These are phyloP conservation scores for Terana coerulea DNA, from an alignment of 768 basidiomycete species.

Conservation along the genomic window DNA sequence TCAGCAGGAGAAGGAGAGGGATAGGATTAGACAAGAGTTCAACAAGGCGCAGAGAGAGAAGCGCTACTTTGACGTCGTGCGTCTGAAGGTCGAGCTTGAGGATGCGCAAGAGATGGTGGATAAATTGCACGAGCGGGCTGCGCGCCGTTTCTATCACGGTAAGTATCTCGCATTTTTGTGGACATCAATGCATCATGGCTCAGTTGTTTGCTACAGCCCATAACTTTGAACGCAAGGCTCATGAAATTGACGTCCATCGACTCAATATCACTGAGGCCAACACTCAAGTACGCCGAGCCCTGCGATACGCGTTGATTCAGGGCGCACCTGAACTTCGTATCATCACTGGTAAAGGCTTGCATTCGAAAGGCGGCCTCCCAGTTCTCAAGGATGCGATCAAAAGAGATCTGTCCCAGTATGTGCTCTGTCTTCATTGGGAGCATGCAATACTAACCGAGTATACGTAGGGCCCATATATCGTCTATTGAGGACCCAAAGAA, in stretches of 20 bases:
- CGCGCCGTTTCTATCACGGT: constrained; percentile 32
- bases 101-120: constrained; percentile 25
- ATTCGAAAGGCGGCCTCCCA: constrained; percentile 28
- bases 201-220: constrained; percentile 22
- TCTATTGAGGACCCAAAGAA: constrained; percentile 24
- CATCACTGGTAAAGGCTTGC: constrained; percentile 32
- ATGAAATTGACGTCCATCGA: constrained; percentile 33
- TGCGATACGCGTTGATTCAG: constrained; percentile 27
- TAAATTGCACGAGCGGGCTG: constrained; percentile 30
- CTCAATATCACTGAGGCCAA: constrained; percentile 30
- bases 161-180: not conserved
- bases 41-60: constrained; percentile 22
- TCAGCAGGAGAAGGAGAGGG: constrained; percentile 24
- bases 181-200: not conserved
- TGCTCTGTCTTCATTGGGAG: no score
- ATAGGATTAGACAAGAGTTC: constrained; percentile 18
- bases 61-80: constrained; percentile 23
- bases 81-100: constrained; percentile 27
- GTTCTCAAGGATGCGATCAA: constrained; percentile 30
- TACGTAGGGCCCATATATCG: constrained; percentile 22
- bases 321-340: constrained; percentile 29
- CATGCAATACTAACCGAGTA: not conserved
- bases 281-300: constrained; percentile 27
- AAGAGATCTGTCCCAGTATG: constrained; percentile 23
- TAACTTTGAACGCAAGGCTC: constrained; percentile 25